Evolutionary conservation across 148 eudicot species (phyloP).

Genomic region (Vaccinium corymbosum): DNA sequence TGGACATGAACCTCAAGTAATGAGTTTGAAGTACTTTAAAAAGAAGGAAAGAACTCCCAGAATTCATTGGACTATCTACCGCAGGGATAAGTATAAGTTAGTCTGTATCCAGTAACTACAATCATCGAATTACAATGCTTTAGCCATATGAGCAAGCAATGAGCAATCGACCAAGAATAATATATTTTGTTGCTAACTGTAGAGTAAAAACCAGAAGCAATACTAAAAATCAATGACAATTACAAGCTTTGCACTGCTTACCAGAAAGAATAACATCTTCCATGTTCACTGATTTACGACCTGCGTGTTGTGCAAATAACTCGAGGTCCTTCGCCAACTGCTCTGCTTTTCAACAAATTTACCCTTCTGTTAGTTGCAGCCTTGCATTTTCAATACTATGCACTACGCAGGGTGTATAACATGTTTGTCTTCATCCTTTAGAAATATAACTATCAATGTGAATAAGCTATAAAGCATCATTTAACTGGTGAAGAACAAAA

Average conservation of each 20-base stretch:
- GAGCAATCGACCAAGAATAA: not conserved
- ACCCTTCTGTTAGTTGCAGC: slow-evolving; percentile 20
- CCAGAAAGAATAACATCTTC: slow-evolving; percentile 93
- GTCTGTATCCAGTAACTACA: not conserved
- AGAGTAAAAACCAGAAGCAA: not conserved
- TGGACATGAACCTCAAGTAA: not conserved
- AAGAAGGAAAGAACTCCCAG: not conserved
- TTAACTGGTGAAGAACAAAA: not conserved
- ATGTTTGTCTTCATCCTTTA: not conserved
- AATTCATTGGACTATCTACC: not conserved
- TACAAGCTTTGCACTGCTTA: slow-evolving; percentile 26
- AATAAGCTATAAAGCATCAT: not conserved
- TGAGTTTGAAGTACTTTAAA: not conserved
- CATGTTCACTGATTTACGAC: slow-evolving; percentile 84
- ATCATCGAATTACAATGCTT: not conserved
- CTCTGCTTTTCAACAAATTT: slow-evolving; percentile 45
- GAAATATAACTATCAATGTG: not conserved
- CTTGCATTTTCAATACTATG: not conserved
- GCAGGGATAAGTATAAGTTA: not conserved
- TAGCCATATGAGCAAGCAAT: not conserved
- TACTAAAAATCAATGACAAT: not conserved
- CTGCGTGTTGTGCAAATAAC: slow-evolving; percentile 85
- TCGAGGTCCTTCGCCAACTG: slow-evolving; percentile 91
- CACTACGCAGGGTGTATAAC: not conserved
- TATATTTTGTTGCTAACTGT: not conserved